Percentiles rank a stretch among this genome's conserved stretches.
phyloP scores from a whole-genome alignment of 805 yeast genomes.

The Blastobotrys parvus region DNA sequence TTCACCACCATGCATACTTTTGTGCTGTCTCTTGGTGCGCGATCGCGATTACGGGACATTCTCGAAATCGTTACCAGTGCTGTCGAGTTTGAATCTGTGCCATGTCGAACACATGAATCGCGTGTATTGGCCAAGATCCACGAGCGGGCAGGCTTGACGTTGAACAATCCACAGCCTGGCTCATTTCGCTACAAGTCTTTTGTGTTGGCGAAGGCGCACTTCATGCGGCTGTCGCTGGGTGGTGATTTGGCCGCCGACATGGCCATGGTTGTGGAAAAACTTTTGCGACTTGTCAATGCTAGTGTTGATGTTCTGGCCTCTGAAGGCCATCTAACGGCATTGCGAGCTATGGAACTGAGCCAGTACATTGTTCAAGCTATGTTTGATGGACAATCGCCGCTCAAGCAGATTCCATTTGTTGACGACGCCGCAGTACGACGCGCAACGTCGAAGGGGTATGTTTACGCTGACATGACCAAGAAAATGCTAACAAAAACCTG shows the following conservation, averaged over 20 bases:
- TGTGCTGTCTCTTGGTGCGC: conserved; percentile 39
- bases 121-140: conserved; percentile 41
- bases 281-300: conserved; percentile 51
- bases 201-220: conserved; percentile 70
- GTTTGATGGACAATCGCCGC: conserved; percentile 72
- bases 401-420: conserved; percentile 75
- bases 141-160: conserved; percentile 55
- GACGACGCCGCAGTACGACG: conserved; percentile 40
- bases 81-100: conserved; percentile 60
- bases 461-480: neutral
- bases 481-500: neutral
- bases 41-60: conserved; percentile 51
- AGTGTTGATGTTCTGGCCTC: conserved; percentile 69
- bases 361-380: conserved; percentile 85
- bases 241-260: conserved; percentile 55
- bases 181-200: conserved; percentile 65
- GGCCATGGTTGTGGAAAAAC: conserved; percentile 39
- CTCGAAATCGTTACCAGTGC: conserved; percentile 61
- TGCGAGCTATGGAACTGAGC: conserved; percentile 74
- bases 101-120: conserved; percentile 57
- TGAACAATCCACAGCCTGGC: conserved; percentile 29
- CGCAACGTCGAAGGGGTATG: conserved; percentile 36
- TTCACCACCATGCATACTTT: conserved; percentile 61
- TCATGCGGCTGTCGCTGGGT: conserved; percentile 57
- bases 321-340: conserved; percentile 71